Conservation (phyloP, 2,329 filamentous ascomycete species). For the Epichloe aotearoae region DNA sequence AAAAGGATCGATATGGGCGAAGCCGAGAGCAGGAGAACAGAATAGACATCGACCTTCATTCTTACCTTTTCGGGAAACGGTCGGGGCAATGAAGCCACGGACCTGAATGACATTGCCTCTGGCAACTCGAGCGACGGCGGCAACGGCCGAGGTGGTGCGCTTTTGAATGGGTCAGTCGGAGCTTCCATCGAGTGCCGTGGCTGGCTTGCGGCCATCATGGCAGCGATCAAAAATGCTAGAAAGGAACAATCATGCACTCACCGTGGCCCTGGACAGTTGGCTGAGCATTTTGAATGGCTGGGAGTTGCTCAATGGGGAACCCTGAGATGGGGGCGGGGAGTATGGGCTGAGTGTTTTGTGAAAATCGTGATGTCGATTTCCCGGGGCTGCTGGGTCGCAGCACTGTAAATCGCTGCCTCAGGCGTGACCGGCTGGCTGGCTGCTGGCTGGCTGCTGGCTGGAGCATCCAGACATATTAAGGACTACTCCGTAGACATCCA, state of each 20-base stretch:
- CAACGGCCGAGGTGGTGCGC: conserved; percentile 38
- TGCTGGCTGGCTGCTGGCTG: too few relatives aligned
- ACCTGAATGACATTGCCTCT: conserved; percentile 29
- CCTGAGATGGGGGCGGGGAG: conserved; percentile 17
- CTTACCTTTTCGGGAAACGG: conserved; percentile 49
- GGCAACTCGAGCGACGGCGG: conserved; percentile 33
- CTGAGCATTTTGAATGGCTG: conserved; percentile 39
- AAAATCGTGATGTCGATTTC: conserved; percentile 29
- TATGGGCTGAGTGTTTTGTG: conserved; percentile 29
- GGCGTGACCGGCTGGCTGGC: conserved; percentile 2
- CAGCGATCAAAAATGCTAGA: background rate
- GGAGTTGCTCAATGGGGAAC: conserved; percentile 35
- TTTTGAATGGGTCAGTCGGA: conserved; percentile 18
- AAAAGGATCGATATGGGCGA: background rate
- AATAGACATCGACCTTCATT: conserved; percentile 6
- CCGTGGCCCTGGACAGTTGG: conserved; percentile 42
- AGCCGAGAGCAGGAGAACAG: background rate
- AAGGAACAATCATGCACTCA: conserved; percentile 24
- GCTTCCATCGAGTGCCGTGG: background rate
- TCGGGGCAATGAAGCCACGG: conserved; percentile 47
- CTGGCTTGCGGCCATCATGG: background rate
- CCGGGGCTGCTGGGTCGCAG: conserved; percentile 15
- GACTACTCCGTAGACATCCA: too few relatives aligned
- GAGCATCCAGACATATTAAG: too few relatives aligned
- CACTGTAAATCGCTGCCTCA: conserved; percentile 14